These are phyloP conservation scores for Ogataea hybrid DNA, from an alignment of 1,139 yeast species.

Conservation along the genomic window DNA sequence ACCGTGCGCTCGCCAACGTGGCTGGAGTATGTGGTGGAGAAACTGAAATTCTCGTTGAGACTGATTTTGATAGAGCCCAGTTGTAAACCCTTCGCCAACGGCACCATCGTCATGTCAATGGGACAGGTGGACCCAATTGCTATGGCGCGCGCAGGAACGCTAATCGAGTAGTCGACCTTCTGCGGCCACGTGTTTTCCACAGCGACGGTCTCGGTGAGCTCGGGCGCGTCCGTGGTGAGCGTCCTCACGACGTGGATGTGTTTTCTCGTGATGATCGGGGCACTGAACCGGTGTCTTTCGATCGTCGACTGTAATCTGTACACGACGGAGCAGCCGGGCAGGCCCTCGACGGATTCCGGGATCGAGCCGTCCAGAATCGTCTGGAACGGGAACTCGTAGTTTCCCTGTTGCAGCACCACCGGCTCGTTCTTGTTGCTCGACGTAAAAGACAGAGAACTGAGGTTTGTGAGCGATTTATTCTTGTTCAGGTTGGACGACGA, in stretches of 20 bases:
- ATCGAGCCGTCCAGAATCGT: slow-evolving; percentile 81
- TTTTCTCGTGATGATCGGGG: slow-evolving; percentile 62
- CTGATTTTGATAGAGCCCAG: slow-evolving; percentile 70
- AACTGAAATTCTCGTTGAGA: slow-evolving; percentile 65
- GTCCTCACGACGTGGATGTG: slow-evolving; percentile 87
- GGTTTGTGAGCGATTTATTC: slow-evolving; percentile 26
- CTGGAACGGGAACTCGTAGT: slow-evolving; percentile 88
- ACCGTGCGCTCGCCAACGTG: slow-evolving; percentile 61
- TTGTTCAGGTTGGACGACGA: slow-evolving; percentile 17
- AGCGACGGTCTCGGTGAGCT: slow-evolving; percentile 86
- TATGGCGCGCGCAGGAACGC: slow-evolving; percentile 83
- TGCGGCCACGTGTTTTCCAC: slow-evolving; percentile 97
- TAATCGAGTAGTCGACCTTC: slow-evolving; percentile 86
- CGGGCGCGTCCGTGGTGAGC: slow-evolving; percentile 81
- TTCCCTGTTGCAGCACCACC: slow-evolving; percentile 60
- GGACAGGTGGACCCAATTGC: slow-evolving; percentile 85
- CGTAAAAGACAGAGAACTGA: slow-evolving; percentile 19
- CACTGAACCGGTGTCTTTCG: slow-evolving; percentile 78
- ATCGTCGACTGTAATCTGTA: slow-evolving; percentile 78
- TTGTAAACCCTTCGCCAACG: slow-evolving; percentile 75
- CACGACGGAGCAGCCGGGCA: slow-evolving; percentile 78
- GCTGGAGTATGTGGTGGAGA: slow-evolving; percentile 55
- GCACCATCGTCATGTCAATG: slow-evolving; percentile 69
- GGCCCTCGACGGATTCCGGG: slow-evolving; percentile 88
- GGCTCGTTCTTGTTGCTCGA: slow-evolving; percentile 27